These are phyloP conservation scores for Syzygium malaccense DNA, from an alignment of 441 rosid genomes.

Conservation along the genomic window DNA sequence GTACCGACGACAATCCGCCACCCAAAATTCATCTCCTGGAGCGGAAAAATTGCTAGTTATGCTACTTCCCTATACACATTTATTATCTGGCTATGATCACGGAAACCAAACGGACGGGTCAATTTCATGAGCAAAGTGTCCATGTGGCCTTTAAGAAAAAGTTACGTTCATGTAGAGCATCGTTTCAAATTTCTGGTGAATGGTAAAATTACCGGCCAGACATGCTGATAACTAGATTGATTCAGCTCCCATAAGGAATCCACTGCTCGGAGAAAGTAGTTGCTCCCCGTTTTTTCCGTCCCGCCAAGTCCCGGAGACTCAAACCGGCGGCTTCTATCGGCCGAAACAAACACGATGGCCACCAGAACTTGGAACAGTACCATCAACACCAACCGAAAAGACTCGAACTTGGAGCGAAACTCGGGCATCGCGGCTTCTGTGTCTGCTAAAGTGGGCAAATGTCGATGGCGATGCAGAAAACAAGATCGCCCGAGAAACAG, in stretches of 20 bases:
- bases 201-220: not conserved
- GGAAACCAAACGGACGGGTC: not conserved
- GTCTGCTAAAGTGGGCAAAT: not conserved
- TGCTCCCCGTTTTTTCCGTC: not conserved
- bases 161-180: not conserved
- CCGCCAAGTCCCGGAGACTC: not conserved
- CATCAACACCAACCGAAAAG: not conserved
- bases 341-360: not conserved
- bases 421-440: not conserved
- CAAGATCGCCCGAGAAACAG: not conserved
- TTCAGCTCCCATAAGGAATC: not conserved
- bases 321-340: not conserved
- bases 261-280: not conserved
- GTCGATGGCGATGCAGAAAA: not conserved
- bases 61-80: not conserved
- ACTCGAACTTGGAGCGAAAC: not conserved
- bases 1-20: conserved; percentile 1
- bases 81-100: not conserved
- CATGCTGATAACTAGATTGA: not conserved
- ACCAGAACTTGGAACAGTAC: not conserved
- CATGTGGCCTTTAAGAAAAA: not conserved
- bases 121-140: not conserved
- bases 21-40: conserved; percentile 1
- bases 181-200: not conserved
- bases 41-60: rapidly evolving